These are phyloP conservation scores for Phlegmacium glaucopus DNA, from an alignment of 768 basidiomycete species.

Conservation along the genomic window DNA sequence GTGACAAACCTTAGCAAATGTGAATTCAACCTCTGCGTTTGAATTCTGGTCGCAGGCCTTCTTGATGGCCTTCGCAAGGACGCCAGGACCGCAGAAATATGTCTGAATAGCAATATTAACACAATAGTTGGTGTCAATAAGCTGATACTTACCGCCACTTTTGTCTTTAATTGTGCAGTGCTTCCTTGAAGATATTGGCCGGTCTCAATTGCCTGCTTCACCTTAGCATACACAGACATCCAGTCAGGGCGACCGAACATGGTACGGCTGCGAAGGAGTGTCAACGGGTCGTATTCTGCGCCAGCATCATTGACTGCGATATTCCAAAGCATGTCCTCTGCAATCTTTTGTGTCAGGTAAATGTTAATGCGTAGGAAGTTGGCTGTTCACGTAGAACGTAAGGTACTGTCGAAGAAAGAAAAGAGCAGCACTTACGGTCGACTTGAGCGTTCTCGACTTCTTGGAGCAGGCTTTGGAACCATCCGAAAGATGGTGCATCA, in stretches of 20 bases:
- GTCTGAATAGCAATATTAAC: slow-evolving; percentile 42
- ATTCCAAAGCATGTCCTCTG: slow-evolving; percentile 88
- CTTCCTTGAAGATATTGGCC: slow-evolving; percentile 81
- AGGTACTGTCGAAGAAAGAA: background rate
- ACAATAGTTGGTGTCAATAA: background rate
- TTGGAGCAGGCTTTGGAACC: slow-evolving; percentile 89
- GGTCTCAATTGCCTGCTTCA: slow-evolving; percentile 74
- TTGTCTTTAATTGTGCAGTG: slow-evolving; percentile 77
- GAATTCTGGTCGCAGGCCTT: slow-evolving; percentile 59
- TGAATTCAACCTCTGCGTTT: slow-evolving; percentile 60
- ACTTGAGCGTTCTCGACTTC: slow-evolving; percentile 87
- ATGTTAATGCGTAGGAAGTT: slow-evolving; percentile 92
- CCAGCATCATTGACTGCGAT: slow-evolving; percentile 86
- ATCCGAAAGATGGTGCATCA: slow-evolving; percentile 95
- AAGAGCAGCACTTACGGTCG: slow-evolving; percentile 60
- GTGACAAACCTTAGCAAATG: slow-evolving; percentile 68
- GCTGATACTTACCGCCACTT: slow-evolving; percentile 68
- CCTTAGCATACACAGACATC: slow-evolving; percentile 72
- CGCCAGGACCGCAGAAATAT: slow-evolving; percentile 85
- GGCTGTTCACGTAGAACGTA: slow-evolving; percentile 39
- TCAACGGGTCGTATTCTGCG: slow-evolving; percentile 85
- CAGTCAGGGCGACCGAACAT: slow-evolving; percentile 93
- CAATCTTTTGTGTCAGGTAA: slow-evolving; percentile 84
- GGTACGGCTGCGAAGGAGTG: slow-evolving; percentile 82
- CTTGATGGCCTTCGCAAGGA: slow-evolving; percentile 74